phyloP scores from a whole-genome alignment of 192 early-diverging fungal species.

The Gamsiella multidivaricata region DNA sequence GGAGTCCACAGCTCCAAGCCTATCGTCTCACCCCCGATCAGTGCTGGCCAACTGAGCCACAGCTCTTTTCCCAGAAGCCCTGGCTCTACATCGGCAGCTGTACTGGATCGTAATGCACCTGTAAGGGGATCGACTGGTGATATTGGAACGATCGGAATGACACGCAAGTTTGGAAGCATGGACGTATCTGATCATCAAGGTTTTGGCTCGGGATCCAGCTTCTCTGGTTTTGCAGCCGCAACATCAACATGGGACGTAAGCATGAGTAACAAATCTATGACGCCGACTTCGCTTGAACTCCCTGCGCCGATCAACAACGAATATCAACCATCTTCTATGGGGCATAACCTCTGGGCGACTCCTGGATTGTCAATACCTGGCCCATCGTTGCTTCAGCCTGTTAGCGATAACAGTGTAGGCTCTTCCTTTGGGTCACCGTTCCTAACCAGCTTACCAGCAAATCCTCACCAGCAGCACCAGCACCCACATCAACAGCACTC shows the following conservation, averaged over 20 bases:
- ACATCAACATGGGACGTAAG: slow-evolving; percentile 35
- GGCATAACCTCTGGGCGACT: slow-evolving; percentile 35
- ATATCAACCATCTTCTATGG: slow-evolving; percentile 31
- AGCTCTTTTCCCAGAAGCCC: not conserved
- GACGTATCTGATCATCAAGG: slow-evolving; percentile 18
- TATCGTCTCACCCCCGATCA: slow-evolving; percentile 12
- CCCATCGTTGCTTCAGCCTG: slow-evolving; percentile 26
- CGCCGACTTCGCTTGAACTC: slow-evolving; percentile 20
- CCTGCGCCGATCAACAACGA: slow-evolving; percentile 24
- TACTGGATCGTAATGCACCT: slow-evolving; percentile 4
- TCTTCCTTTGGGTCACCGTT: slow-evolving; percentile 37
- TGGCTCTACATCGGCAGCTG: slow-evolving; percentile 12
- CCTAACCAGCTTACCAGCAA: slow-evolving; percentile 30
- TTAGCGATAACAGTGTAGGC: slow-evolving; percentile 1
- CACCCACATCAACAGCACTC: slow-evolving; percentile 6
- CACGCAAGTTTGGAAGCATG: slow-evolving; percentile 36
- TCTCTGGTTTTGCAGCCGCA: slow-evolving; percentile 26
- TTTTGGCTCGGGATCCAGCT: slow-evolving; percentile 21
- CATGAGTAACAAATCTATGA: slow-evolving; percentile 14
- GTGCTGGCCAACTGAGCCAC: not conserved
- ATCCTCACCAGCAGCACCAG: slow-evolving; percentile 21
- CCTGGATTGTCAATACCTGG: slow-evolving; percentile 30
- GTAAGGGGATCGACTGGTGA: slow-evolving; percentile 11
- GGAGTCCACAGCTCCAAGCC: slow-evolving; percentile 8
- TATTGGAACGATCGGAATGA: slow-evolving; percentile 7